Evolutionary conservation across 2,329 filamentous ascomycete species (phyloP).

Genomic region (Rutstroemia sp.): DNA sequence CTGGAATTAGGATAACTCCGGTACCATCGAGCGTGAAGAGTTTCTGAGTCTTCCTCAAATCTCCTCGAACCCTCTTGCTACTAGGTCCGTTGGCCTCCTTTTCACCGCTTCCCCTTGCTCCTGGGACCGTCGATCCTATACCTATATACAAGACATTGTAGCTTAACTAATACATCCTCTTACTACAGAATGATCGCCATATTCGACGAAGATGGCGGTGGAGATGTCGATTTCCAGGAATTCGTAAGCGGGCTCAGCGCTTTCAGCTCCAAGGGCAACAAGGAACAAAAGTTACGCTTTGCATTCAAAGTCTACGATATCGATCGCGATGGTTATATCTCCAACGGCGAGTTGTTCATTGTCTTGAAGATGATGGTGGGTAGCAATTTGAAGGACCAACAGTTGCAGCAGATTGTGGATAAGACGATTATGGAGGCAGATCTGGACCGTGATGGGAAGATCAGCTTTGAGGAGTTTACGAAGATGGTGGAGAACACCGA

Average conservation of each 20-base stretch:
- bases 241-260: slow-evolving; percentile 93
- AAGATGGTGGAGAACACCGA: slow-evolving; percentile 98
- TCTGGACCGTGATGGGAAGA: slow-evolving; percentile 90
- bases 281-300: slow-evolving; percentile 96
- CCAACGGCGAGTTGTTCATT: slow-evolving; percentile 97
- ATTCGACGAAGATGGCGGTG: slow-evolving; percentile 96
- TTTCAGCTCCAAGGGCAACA: slow-evolving; percentile 97
- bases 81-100: slow-evolving; percentile 49
- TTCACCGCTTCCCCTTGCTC: too few species aligned
- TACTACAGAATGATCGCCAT: slow-evolving; percentile 86
- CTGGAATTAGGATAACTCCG: slow-evolving; percentile 77
- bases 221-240: slow-evolving; percentile 97
- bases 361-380: slow-evolving; percentile 99
- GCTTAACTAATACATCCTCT: not conserved
- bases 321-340: slow-evolving; percentile 96
- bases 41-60: slow-evolving; percentile 97
- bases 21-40: slow-evolving; percentile 96
- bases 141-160: not conserved
- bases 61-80: slow-evolving; percentile 93
- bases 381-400: slow-evolving; percentile 97
- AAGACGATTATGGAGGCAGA: slow-evolving; percentile 99
- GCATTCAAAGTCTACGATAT: slow-evolving; percentile 99
- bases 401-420: slow-evolving; percentile 98
- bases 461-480: slow-evolving; percentile 97
- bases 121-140: not conserved